Evolutionary conservation across 192 early-diverging fungal genomes (phyloP), one percentile per base, ranked within the genome.

Genomic region (Mycoemilia scoparia): DNA sequence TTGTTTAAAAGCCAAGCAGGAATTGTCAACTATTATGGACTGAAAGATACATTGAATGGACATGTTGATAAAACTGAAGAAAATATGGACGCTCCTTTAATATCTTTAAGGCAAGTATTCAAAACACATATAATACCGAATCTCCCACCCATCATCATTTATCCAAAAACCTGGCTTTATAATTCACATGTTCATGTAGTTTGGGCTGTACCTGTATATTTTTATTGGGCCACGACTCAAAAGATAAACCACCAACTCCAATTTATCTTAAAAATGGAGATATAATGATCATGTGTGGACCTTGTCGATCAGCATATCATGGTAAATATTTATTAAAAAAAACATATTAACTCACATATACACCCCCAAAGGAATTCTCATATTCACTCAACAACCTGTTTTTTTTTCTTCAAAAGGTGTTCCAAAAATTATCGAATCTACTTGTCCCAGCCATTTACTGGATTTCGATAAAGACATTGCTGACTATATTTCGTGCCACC

Each of bases 21-120:
- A 2, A 85, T 97, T 1, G 48, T 97, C 20, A 97, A 97, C 53
- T 92, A 80, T 44, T 97, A 97, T 45, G 75, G 81, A 23, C 54
- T 69, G 29, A 64, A 70, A 15, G 79, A 90, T 39, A 57, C 77
- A 3, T 59, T 97, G 46, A 90, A 82, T 57, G 87, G 72, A 6
- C 93, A 97, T 55, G 87, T 91, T 21, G 93, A 97, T 51, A 64
- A 71, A 29, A 89, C 82, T 24, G 93, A 97, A 44, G 36, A 73
- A 13, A 84, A 84, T 46, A 79, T 73, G 64, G 68, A 73, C 24
- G 79, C 81, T 1, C 85, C 90, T 3, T 51, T 95, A 17, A 70
- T 88, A n/a, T 82, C 77, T 13, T 38, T 79, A 15, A 79, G 79
- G 71, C 73, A n/a, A n/a, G n/a, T 49, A 55, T 44, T 12, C 13